Evolutionary conservation across 78 protist genomes (phyloP).

Genomic region (Isochrysis galbana): DNA sequence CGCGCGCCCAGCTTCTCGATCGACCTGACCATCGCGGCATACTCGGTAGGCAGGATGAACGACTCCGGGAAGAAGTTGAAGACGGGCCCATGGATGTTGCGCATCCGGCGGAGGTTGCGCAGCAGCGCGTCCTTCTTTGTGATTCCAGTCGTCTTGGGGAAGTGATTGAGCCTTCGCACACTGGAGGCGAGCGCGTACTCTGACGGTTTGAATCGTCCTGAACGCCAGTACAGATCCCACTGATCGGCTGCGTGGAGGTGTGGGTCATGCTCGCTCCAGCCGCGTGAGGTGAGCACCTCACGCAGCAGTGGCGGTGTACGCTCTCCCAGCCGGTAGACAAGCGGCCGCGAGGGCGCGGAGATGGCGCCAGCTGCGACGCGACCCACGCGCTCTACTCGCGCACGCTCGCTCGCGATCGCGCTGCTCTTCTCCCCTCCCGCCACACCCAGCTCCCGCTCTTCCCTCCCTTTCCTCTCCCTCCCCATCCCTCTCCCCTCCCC

Average conservation of each 20-base stretch:
- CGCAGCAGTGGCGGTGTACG: background rate
- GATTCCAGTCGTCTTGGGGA: background rate
- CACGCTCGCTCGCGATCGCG: too few species aligned
- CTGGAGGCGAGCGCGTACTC: background rate
- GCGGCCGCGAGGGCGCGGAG: too few species aligned
- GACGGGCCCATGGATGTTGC: background rate
- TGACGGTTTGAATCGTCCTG: background rate
- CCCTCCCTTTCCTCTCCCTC: too few species aligned
- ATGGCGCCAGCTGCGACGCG: too few species aligned
- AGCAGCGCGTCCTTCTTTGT: background rate
- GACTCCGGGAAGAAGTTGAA: background rate
- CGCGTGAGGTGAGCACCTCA: background rate
- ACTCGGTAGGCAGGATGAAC: constrained; percentile 8
- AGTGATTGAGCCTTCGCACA: background rate
- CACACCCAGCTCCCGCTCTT: too few species aligned
- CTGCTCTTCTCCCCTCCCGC: too few species aligned
- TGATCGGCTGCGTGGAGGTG: background rate
- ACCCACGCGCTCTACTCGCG: too few species aligned
- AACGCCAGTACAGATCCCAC: background rate
- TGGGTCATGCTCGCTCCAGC: background rate
- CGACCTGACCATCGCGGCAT: background rate
- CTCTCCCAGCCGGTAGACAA: background rate
- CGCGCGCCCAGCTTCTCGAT: too few species aligned
- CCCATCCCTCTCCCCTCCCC: too few species aligned
- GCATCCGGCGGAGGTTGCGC: constrained; percentile 30